Evolutionary conservation across 805 yeast genomes (phyloP).

Genomic region (Yarrowia keelungensis): DNA sequence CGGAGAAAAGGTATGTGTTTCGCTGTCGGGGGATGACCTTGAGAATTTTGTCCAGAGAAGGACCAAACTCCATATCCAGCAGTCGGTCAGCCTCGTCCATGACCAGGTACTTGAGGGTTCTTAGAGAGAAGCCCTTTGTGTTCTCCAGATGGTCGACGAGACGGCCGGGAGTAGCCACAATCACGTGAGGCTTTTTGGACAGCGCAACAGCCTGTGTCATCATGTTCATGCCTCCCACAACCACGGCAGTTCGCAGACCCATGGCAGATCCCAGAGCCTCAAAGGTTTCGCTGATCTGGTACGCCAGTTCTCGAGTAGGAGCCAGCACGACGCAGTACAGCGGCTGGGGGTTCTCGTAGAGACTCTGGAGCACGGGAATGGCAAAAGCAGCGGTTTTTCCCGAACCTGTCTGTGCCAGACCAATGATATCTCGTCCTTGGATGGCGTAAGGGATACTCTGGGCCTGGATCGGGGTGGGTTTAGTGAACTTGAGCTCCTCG

Average conservation of each 20-base stretch:
- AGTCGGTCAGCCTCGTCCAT: constrained; percentile 98
- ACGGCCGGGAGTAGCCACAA: constrained; percentile 55
- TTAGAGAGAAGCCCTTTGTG: constrained; percentile 86
- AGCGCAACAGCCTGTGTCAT: constrained; percentile 96
- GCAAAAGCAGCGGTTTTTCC: constrained; percentile 99
- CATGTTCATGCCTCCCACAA: constrained; percentile 98
- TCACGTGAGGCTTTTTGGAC: constrained; percentile 89
- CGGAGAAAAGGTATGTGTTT: constrained; percentile 86
- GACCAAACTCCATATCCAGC: constrained; percentile 95
- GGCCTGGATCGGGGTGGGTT: constrained; percentile 93
- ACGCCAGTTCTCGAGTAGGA: constrained; percentile 66
- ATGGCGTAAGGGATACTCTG: constrained; percentile 91
- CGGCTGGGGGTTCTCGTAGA: constrained; percentile 89
- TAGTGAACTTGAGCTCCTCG: constrained; percentile 70
- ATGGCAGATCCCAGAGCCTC: constrained; percentile 89
- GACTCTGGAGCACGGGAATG: constrained; percentile 86
- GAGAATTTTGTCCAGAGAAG: constrained; percentile 85
- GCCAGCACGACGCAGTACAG: constrained; percentile 88
- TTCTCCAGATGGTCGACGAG: constrained; percentile 91
- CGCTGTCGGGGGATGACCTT: constrained; percentile 81
- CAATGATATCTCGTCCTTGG: constrained; percentile 90
- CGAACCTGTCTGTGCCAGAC: constrained; percentile 96
- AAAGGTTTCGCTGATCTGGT: constrained; percentile 84
- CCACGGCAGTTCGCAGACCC: constrained; percentile 89
- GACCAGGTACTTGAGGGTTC: constrained; percentile 79